Base-by-base conservation (phyloP, 306 rosid species). In the Prinsepia uniflora region DNA sequence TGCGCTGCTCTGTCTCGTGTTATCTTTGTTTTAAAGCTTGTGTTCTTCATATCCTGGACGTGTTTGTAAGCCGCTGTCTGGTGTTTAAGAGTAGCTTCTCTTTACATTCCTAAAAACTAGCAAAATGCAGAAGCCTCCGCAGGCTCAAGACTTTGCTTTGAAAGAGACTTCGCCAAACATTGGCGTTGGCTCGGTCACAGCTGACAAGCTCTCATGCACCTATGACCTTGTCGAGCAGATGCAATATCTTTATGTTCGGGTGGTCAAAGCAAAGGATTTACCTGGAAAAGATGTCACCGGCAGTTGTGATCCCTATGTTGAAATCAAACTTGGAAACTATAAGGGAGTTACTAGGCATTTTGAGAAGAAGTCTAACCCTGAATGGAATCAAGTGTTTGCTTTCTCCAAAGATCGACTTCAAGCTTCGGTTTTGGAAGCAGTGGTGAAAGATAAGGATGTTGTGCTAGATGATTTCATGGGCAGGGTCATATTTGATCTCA, bases 201-300 rank as follows among this genome's bases (percentile, higher is more conserved):
- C 80, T 43, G 91, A 92, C 80, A 92, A 92, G 85, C 96, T 92
- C 56, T 82, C 96, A 5, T 84, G 87, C 81, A 74, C 98, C 71
- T 90, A 92, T 86, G 98, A 92, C 67, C 84, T 92, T 9, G 98
- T 92, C 54, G 98, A 92, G 71, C 98, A 88, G 74, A 92, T 92
- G 96, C 96, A 85, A 22, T 88, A 92, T 64, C 96, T 92, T 65
- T 92, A 89, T 65, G 92, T 92, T 65, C 80, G 86, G 0, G 98
- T 92, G 39, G 96, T 92, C 30, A 92, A 89, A 83, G 96, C 98
- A 70, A 89, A 78, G 78, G 96, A 92, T 47, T 86, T 92, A 54
- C 98, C 96, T 45, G 74, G 80, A 58, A 92, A 90, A 80, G 98
- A 92, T 80, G 81, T 92, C 36, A 86, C 92, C 3, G 96, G 96